Evolutionary conservation across 2,329 filamentous ascomycete genomes (phyloP).

Genomic region (Diaporthe eres): DNA sequence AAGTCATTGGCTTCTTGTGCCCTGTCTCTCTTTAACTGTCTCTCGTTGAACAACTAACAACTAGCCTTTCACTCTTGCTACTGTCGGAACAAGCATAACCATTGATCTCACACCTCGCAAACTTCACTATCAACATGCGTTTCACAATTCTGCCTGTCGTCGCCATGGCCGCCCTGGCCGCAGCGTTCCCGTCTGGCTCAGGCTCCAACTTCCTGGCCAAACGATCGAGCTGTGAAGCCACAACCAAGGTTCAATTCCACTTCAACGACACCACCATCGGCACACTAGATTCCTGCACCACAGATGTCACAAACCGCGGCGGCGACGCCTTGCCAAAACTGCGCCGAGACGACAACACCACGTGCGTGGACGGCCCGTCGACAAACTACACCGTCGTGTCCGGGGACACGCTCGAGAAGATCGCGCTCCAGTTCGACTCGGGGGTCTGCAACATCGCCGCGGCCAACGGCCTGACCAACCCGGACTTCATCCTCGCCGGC

Average conservation of each 20-base stretch:
- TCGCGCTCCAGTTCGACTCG: conserved; percentile 20
- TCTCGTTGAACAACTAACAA: conserved; percentile 16
- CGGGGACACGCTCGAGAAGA: conserved; percentile 31
- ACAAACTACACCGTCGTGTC: conserved; percentile 22
- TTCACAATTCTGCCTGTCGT: background rate
- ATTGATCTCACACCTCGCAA: background rate
- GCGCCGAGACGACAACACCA: conserved; percentile 3
- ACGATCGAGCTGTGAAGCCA: background rate
- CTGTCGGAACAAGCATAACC: background rate
- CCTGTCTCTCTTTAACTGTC: background rate
- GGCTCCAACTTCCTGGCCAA: background rate
- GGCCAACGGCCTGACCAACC: conserved; percentile 12
- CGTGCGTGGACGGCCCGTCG: conserved; percentile 5
- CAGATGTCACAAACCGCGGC: conserved; percentile 22
- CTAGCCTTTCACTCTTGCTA: background rate
- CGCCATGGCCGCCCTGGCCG: conserved; percentile 20
- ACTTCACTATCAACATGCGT: background rate
- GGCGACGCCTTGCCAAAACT: background rate
- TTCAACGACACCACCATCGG: conserved; percentile 29
- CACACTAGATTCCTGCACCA: conserved; percentile 1
- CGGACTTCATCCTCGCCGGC: conserved; percentile 20
- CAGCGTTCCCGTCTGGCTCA: conserved; percentile 9
- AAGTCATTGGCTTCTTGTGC: conserved; percentile 6
- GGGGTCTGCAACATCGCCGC: conserved; percentile 32
- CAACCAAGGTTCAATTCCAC: conserved; percentile 10